Base-by-base conservation (phyloP, 495 filamentous ascomycete genomes). In the Ramalina intermedia region DNA sequence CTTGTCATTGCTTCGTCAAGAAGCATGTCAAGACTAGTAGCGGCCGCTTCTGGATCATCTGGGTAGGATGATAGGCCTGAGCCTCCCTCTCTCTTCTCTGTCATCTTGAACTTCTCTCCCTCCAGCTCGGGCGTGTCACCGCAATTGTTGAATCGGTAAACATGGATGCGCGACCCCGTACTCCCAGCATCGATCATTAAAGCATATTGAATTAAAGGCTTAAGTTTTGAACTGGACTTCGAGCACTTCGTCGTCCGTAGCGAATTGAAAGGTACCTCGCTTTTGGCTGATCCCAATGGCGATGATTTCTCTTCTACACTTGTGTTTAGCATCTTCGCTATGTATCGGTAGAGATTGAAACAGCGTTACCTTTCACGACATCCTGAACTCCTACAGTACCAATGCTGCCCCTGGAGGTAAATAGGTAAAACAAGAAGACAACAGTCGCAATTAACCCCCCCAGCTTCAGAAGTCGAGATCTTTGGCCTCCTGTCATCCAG, bases 71-170 rank as follows among this genome's bases (percentile, higher is more conserved):
- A 94, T 50, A 98, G 66, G 37, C 91, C 91, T 56, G 88, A 79
- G 55, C 85, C 80, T 61, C 79, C 82, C 51, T 76, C 65, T 52
- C 72, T 81, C 71, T 82, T 85, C 57, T 80, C 75, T 16, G 87
- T 96, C 79, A 84, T 81, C 69, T 93, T 78, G 63, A 98, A 98
- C 18, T 81, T 72, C 61, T 98, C 91, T 57, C 79, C 69, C 61
- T 98, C 91, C 16, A 98, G 74, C 67, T 96, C 91, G n/a, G 91
- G 91, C 18, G 89, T 88, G 35, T 82, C 63, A 45, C 88, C 93
- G 69, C 91, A 98, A 71, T 96, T 98, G 71, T 96, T 98, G 77
- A 98, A 98, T 51, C 82, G 81, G 70, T 96, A 98, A 47, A 96
- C 89, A 67, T 98, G 91, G 60, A 98, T 95, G 47, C 91, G 85